phyloP scores from a whole-genome alignment of 768 basidiomycete genomes.

The Amanita phalloides region DNA sequence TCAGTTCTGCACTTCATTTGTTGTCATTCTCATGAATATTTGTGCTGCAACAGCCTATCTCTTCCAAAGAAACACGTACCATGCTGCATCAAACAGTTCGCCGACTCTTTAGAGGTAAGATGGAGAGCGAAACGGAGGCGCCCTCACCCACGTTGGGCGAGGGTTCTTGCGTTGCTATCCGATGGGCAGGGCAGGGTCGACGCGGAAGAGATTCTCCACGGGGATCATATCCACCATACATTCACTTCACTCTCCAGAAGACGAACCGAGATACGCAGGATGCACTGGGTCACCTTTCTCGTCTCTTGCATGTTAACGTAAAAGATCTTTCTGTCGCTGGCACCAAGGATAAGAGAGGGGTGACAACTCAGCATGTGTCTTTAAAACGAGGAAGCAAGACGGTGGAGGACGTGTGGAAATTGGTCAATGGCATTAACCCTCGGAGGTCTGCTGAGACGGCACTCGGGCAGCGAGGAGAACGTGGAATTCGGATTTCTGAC shows the following conservation, averaged over 20 bases:
- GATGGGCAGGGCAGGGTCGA: conserved; percentile 53
- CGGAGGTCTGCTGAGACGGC: conserved; percentile 48
- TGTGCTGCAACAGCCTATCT: conserved; percentile 52
- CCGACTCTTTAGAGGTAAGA: conserved; percentile 69
- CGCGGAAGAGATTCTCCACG: conserved; percentile 39
- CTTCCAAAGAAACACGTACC: conserved; percentile 71
- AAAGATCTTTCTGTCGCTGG: conserved; percentile 89
- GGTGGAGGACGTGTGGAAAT: conserved; percentile 77
- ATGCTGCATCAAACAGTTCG: conserved; percentile 75
- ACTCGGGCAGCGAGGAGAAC: conserved; percentile 68
- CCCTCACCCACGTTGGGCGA: conserved; percentile 35
- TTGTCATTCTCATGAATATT: conserved; percentile 8
- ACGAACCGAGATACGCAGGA: conserved; percentile 98
- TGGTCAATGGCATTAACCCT: conserved; percentile 56
- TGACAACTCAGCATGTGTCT: conserved; percentile 88
- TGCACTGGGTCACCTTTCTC: conserved; percentile 70
- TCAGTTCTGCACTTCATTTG: conserved; percentile 27
- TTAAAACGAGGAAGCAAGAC: conserved; percentile 67
- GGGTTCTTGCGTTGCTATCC: conserved; percentile 71
- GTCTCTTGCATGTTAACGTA: conserved; percentile 60
- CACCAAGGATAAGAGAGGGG: conserved; percentile 97
- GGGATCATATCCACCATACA: conserved; percentile 72
- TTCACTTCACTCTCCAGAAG: conserved; percentile 95
- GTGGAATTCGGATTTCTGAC: conserved; percentile 83
- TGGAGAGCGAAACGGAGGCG: conserved; percentile 74